Conservation (phyloP, 2,329 filamentous ascomycete species). For the Coniella vitis region DNA sequence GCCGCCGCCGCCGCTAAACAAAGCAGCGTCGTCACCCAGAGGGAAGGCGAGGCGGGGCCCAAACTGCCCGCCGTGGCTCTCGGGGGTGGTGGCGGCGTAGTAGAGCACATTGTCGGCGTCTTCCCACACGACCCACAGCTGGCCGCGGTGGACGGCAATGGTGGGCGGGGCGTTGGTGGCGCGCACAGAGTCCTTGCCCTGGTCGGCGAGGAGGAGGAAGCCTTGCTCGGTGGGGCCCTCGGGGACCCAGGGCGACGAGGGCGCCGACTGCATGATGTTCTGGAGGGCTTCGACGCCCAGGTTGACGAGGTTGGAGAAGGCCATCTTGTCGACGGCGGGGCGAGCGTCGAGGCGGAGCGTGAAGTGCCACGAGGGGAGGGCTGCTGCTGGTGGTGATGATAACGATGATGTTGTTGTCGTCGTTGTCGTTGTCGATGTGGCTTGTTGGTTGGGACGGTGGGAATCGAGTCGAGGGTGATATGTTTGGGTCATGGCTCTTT, state of each 20-base stretch:
- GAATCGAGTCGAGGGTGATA: background rate
- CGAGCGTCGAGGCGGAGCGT: background rate
- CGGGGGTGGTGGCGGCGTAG: constrained; percentile 25
- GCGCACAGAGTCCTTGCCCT: constrained; percentile 21
- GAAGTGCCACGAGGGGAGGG: background rate
- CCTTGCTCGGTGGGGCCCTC: constrained; percentile 23
- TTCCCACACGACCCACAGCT: constrained; percentile 30
- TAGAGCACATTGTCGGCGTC: constrained; percentile 24
- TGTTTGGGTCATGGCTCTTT: background rate
- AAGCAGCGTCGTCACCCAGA: background rate
- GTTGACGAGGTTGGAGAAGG: background rate
- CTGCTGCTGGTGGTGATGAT: too few species aligned
- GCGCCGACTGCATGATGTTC: background rate
- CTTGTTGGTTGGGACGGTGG: too few species aligned
- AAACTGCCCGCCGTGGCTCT: constrained; percentile 20
- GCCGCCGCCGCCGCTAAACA: constrained; percentile 7
- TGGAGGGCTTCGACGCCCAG: background rate
- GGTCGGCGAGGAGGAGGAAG: constrained; percentile 18
- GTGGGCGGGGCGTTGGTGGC: constrained; percentile 25
- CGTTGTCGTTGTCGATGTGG: too few species aligned
- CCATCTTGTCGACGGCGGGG: background rate
- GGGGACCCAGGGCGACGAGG: constrained; percentile 23
- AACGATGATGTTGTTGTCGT: too few species aligned
- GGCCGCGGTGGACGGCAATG: constrained; percentile 28
- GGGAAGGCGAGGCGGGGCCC: constrained; percentile 23